phyloP scores from a whole-genome alignment of 1,284 basidiomycete species.

The Ceratobasidium sp. region DNA sequence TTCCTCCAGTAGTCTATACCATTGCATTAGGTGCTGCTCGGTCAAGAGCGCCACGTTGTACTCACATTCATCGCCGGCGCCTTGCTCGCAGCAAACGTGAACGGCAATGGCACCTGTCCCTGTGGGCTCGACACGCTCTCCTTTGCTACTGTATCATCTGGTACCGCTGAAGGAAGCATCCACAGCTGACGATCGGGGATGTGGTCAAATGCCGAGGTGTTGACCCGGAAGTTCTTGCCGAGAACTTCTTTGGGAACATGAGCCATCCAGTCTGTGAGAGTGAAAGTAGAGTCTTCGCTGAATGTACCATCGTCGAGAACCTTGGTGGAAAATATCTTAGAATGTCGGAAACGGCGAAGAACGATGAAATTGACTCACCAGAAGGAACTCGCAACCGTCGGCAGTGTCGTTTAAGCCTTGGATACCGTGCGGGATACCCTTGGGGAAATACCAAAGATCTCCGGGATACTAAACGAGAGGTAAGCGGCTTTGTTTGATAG shows the following conservation, averaged over 20 bases:
- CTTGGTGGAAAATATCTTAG: slow-evolving; percentile 54
- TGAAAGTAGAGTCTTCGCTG: slow-evolving; percentile 76
- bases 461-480: slow-evolving; percentile 49
- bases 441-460: slow-evolving; percentile 72
- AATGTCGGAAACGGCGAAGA: slow-evolving; percentile 26
- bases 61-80: slow-evolving; percentile 60
- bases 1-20: slow-evolving; percentile 62
- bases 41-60: not conserved
- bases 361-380: slow-evolving; percentile 61
- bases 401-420: slow-evolving; percentile 71
- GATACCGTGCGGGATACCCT: slow-evolving; percentile 74
- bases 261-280: slow-evolving; percentile 62
- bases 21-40: not conserved
- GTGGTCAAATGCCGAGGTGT: slow-evolving; percentile 53
- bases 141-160: not conserved
- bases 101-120: slow-evolving; percentile 67
- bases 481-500: not conserved
- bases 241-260: slow-evolving; percentile 74
- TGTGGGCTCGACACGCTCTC: slow-evolving; percentile 63
- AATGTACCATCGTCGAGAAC: slow-evolving; percentile 76
- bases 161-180: slow-evolving; percentile 6
- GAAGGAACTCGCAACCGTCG: slow-evolving; percentile 75
- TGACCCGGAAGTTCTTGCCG: slow-evolving; percentile 53
- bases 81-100: slow-evolving; percentile 68
- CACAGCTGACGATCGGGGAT: slow-evolving; percentile 58